Evolutionary conservation across 2,329 filamentous ascomycete genomes (phyloP), one percentile per base, ranked within the genome.

Genomic region (Myriosclerotinia scirpicola): DNA sequence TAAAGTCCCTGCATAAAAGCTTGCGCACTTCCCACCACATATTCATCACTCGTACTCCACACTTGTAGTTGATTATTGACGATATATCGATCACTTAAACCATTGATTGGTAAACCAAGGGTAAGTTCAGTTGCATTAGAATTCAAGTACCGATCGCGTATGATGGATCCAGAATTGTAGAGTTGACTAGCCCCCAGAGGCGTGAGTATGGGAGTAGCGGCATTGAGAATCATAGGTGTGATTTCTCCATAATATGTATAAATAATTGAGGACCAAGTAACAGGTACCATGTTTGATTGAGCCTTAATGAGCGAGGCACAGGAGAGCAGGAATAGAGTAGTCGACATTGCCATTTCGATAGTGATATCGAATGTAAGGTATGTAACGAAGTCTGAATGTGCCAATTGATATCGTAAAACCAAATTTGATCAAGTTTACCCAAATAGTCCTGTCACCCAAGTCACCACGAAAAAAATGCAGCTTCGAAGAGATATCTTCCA

Each of bases 1-100:
- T 96, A 97, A 5, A 97, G 81, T 5, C 90, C 92, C 76, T 97
- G 93, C 72, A 95, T 79, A 77, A 96, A 96, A 0, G 89, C 92
- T 62, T 85, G 80, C 44, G 91, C 91, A 3, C 91, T 87, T 68
- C 84, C 87, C 62, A 87, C 85, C 42, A 93, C 74, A 73, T 79
- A 82, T 36, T 77, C 75, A 61, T 83, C 79, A 5, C 77, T 74
- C 46, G 75, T 79, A 26, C 80, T 79, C 42, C 78, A 69, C 44
- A 84, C 71, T 42, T 75, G 73, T 22, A 87, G 71, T 71, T 66
- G 64, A 22, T 44, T 53, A 20, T 65, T 65, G 22, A 34, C 22
- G 26, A 65, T 60, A 11, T 38, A 26, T 22, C 15, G 30, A 17
- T 42, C 52, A 12, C 54, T 60, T 26, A 65, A 26, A 11, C 54